Conservation (phyloP, 345 rosid species). For the Orychophragmus violaceus region DNA sequence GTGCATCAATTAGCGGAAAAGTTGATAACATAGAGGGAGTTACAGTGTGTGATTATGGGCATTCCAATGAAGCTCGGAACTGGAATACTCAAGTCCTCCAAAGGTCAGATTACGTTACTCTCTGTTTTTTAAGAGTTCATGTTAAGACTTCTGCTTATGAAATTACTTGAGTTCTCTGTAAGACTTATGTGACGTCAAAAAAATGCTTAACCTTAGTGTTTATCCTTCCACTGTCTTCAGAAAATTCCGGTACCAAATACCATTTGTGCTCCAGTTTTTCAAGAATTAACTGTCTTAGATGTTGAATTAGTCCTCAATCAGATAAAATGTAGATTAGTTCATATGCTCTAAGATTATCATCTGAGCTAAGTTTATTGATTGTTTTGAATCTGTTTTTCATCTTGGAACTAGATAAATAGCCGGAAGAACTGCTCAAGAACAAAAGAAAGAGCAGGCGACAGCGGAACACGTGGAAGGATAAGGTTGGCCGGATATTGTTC, state of each 20-base stretch:
- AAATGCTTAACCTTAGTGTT: too few relatives aligned
- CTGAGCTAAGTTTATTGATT: too few relatives aligned
- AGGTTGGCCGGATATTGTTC: constrained; percentile 12
- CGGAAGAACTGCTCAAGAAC: too few relatives aligned
- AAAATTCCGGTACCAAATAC: too few relatives aligned
- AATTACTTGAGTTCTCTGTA: background rate
- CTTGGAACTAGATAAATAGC: too few relatives aligned
- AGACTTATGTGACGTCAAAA: background rate
- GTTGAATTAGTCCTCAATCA: too few relatives aligned
- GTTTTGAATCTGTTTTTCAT: too few relatives aligned
- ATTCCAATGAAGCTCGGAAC: constrained; percentile 86
- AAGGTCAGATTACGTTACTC: constrained; percentile 39
- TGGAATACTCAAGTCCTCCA: constrained; percentile 85
- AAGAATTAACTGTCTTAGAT: too few relatives aligned
- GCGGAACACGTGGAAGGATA: constrained; percentile 34
- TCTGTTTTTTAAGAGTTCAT: background rate
- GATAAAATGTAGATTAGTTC: too few relatives aligned
- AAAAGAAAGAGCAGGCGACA: constrained; percentile 25
- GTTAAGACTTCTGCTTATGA: background rate
- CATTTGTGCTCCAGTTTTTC: too few relatives aligned
- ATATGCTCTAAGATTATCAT: too few relatives aligned
- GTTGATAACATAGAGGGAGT: constrained; percentile 89
- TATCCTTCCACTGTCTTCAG: too few relatives aligned
- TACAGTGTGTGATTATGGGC: constrained; percentile 95
- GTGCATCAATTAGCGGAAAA: constrained; percentile 69